phyloP scores from a whole-genome alignment of 2,329 filamentous ascomycete genomes.

The Microcyclospora tardicrescens region DNA sequence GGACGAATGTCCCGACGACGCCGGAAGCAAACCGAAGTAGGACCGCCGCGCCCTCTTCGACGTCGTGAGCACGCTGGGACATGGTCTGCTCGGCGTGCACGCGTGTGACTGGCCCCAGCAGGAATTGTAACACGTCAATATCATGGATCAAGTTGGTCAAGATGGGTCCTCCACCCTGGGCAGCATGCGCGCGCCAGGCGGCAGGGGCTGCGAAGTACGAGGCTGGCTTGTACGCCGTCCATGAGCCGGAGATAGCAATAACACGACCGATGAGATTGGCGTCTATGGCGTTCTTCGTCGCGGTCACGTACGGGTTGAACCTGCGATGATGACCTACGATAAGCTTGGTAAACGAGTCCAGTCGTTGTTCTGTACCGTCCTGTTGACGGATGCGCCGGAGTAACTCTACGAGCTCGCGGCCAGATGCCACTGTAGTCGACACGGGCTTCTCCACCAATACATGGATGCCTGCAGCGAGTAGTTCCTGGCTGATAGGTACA shows the following conservation, averaged over 20 bases:
- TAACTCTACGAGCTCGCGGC: constrained; percentile 18
- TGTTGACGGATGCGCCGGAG: too few species aligned
- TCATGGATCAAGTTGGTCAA: constrained; percentile 51
- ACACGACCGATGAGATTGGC: constrained; percentile 32
- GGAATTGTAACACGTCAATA: constrained; percentile 44
- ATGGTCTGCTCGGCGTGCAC: constrained; percentile 39
- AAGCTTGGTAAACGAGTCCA: constrained; percentile 21
- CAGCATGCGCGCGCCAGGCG: constrained; percentile 35
- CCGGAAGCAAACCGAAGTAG: constrained; percentile 42
- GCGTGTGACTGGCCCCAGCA: constrained; percentile 40
- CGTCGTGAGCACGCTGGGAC: constrained; percentile 34
- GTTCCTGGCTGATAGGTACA: constrained; percentile 36
- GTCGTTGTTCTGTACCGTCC: constrained; percentile 7
- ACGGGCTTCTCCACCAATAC: constrained; percentile 47
- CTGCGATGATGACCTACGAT: constrained; percentile 47
- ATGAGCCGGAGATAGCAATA: constrained; percentile 43
- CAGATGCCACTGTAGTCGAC: constrained; percentile 29
- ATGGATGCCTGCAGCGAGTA: constrained; percentile 38
- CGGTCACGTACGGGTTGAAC: constrained; percentile 44
- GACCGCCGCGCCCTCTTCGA: constrained; percentile 45
- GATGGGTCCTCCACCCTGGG: constrained; percentile 34
- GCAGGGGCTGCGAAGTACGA: constrained; percentile 38
- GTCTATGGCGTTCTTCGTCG: constrained; percentile 35
- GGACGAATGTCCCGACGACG: constrained; percentile 43
- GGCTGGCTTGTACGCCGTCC: constrained; percentile 39